Conservation (phyloP, 163 green algal species). For the Scenedesmus sp. region DNA sequence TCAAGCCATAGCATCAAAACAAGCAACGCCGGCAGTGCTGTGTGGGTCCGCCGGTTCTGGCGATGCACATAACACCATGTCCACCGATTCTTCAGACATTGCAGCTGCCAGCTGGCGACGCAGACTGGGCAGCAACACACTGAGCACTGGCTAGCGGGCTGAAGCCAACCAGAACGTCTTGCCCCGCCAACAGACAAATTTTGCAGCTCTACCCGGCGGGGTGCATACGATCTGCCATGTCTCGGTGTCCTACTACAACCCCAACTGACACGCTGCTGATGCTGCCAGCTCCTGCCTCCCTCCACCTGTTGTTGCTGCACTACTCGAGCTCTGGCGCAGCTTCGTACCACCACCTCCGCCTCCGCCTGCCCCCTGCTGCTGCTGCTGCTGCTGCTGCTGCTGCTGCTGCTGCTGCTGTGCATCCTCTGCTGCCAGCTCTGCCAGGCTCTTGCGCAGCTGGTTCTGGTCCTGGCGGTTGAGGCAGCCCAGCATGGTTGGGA, state of each 20-base stretch:
- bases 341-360: neutral
- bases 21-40: no score
- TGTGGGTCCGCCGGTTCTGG: no score
- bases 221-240: neutral
- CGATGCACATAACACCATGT: no score
- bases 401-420: neutral
- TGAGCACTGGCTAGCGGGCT: no score
- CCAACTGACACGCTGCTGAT: neutral
- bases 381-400: neutral
- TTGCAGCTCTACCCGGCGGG: no score
- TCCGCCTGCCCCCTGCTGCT: neutral
- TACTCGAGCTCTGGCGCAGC: constrained; percentile 1
- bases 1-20: no score
- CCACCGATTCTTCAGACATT: no score
- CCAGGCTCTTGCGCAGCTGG: constrained; percentile 31
- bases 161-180: no score
- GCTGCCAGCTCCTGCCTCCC: neutral
- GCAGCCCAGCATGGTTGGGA: constrained; percentile 53
- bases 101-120: no score
- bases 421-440: constrained; percentile 4
- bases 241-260: neutral
- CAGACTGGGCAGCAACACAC: no score
- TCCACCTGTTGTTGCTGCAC: neutral
- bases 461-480: constrained; percentile 48
- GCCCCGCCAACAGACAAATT: no score